Conservation (phyloP, 805 yeast species). For the Cyberlindnera saturnus region DNA sequence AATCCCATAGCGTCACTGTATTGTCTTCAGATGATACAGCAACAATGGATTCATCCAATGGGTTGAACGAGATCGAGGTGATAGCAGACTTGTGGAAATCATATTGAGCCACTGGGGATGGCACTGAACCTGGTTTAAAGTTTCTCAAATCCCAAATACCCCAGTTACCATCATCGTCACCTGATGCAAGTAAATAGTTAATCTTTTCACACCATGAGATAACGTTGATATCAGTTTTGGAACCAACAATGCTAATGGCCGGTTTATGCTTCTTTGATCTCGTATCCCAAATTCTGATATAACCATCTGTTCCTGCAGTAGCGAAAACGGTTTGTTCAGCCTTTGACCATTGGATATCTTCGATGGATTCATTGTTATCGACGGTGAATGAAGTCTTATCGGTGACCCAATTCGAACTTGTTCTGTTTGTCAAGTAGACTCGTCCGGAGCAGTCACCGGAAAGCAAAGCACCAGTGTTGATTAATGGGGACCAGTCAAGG, state of each 20-base stretch:
- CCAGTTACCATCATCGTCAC: conserved; percentile 97
- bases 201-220: conserved; percentile 92
- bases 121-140: conserved; percentile 48
- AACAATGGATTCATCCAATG: conserved; percentile 88
- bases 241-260: conserved; percentile 77
- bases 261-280: conserved; percentile 90
- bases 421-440: conserved; percentile 71
- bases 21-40: conserved; percentile 97
- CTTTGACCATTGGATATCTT: conserved; percentile 95
- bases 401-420: conserved; percentile 75
- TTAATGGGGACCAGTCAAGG: conserved; percentile 90
- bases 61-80: conserved; percentile 91
- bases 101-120: conserved; percentile 86
- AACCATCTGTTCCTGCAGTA: conserved; percentile 90
- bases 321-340: conserved; percentile 92
- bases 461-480: conserved; percentile 71
- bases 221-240: conserved; percentile 83
- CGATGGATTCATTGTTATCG: conserved; percentile 70
- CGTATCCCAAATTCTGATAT: conserved; percentile 93
- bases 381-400: conserved; percentile 70
- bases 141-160: conserved; percentile 96
- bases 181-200: conserved; percentile 83
- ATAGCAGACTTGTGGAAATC: conserved; percentile 92
- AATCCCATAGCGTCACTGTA: conserved; percentile 96
- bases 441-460: conserved; percentile 89